phyloP scores from a whole-genome alignment of 129 eudicot genomes.

The Arctium minus region DNA sequence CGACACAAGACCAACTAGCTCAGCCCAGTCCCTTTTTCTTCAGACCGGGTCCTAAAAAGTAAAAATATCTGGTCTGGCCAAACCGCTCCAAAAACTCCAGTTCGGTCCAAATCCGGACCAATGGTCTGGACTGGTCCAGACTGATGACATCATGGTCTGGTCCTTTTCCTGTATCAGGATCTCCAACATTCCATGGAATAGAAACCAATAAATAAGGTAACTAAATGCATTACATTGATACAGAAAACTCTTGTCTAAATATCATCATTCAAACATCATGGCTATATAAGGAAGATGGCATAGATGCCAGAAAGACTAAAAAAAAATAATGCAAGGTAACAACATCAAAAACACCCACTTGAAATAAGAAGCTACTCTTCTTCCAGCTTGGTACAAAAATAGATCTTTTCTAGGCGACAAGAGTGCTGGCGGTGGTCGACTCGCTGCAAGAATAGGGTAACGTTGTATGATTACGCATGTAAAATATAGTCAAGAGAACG shows the following conservation, averaged over 20 bases:
- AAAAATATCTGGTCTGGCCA: no score
- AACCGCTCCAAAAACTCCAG: no score
- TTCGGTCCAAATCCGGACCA: no score
- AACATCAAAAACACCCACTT: not conserved
- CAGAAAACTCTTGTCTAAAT: not conserved
- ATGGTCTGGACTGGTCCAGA: no score
- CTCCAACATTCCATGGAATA: not conserved
- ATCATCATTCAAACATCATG: not conserved
- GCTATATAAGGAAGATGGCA: not conserved
- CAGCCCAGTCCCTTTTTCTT: no score
- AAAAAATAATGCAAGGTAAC: constrained; percentile 3
- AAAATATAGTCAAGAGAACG: not conserved
- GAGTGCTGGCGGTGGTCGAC: constrained; percentile 57
- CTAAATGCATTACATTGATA: constrained; percentile 8
- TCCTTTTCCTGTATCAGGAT: no score
- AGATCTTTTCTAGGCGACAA: constrained; percentile 40
- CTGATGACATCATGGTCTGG: no score
- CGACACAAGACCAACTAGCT: no score
- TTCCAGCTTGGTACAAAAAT: constrained; percentile 13
- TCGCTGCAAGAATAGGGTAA: constrained; percentile 25
- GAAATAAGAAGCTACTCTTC: not conserved
- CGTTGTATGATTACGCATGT: not conserved
- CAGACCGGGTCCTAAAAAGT: no score
- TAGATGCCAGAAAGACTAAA: not conserved
- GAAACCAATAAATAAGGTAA: not conserved